Conservation (phyloP, 352 stramenopile genomes). For the Blastocystis sp. region DNA sequence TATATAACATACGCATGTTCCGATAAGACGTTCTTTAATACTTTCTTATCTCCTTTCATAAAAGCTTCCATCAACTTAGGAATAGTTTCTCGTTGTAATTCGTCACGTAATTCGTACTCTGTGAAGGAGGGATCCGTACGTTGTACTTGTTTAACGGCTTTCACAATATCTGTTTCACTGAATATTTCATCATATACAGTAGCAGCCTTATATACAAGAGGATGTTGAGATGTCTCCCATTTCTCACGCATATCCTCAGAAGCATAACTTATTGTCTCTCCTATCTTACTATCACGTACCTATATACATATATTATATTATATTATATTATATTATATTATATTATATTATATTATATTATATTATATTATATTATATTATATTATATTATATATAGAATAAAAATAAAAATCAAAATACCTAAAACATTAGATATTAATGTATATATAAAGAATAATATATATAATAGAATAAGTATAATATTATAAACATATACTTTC, state of each 20-base stretch:
- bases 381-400: too few relatives aligned
- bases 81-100: constrained; percentile 22
- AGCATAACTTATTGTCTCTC: constrained; percentile 20
- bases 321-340: too few relatives aligned
- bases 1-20: constrained; percentile 32
- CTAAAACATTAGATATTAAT: too few relatives aligned
- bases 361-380: too few relatives aligned
- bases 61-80: constrained; percentile 28
- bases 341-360: too few relatives aligned
- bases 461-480: too few relatives aligned
- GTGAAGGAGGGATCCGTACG: constrained; percentile 29
- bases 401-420: too few relatives aligned
- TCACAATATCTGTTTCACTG: constrained; percentile 24
- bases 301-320: too few relatives aligned
- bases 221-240: constrained; percentile 33
- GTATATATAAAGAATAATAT: too few relatives aligned
- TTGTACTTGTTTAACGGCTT: constrained; percentile 21
- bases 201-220: constrained; percentile 25
- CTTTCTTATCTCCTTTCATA: constrained; percentile 29
- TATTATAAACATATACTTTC: too few relatives aligned
- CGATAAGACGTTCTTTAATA: constrained; percentile 21
- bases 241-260: constrained; percentile 32
- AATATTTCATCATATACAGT: constrained; percentile 36
- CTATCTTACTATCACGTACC: constrained; percentile 27
- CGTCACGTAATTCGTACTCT: constrained; percentile 22